Evolutionary conservation across 176 grass and related monocot genomes (phyloP).

Genomic region (Ensete ventricosum): DNA sequence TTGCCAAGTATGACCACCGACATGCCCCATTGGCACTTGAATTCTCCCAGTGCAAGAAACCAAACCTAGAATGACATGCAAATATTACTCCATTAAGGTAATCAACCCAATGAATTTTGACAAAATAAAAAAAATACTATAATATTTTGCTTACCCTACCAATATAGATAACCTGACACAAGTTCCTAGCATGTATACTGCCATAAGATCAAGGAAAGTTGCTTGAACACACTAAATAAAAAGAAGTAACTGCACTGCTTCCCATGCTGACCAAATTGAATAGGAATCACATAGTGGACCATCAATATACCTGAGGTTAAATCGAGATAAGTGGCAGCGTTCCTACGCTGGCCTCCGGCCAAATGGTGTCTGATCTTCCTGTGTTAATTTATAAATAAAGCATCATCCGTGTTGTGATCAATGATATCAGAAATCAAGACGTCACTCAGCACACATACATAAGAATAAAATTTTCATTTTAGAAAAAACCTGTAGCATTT

Average conservation of each 20-base stretch:
- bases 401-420: neutral
- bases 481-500: constrained; percentile 38
- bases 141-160: neutral
- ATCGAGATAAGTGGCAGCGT: neutral
- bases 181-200: neutral
- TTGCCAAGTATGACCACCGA: too few species aligned
- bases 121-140: neutral
- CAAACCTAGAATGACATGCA: neutral
- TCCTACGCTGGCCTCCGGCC: constrained; percentile 34
- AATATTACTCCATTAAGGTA: neutral
- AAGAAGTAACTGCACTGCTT: neutral
- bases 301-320: neutral
- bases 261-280: neutral
- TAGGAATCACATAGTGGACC: too few species aligned
- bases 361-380: constrained; percentile 68
- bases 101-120: neutral
- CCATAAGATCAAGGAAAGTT: neutral
- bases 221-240: neutral
- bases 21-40: neutral
- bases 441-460: neutral
- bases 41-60: neutral
- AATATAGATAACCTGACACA: neutral
- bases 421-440: neutral
- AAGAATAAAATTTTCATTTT: constrained; percentile 1
- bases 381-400: constrained; percentile 23